A percentile compares a stretch with the other conserved stretches of the same genome.
Conservation (phyloP, 768 basidiomycete genomes). For the Hydnum rufescens region DNA sequence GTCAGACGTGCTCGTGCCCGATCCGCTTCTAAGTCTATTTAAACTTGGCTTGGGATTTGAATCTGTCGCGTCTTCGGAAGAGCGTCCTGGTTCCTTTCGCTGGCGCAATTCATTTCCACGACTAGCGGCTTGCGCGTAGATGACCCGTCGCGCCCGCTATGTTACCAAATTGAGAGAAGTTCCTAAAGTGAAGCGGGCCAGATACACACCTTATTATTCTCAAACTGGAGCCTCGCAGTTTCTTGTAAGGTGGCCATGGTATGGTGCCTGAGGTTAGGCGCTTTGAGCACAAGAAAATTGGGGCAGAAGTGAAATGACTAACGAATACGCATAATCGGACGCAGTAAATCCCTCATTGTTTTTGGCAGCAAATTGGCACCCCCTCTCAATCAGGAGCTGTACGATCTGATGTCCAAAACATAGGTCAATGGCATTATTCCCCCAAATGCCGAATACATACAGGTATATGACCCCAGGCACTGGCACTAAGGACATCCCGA, state of each 20-base stretch:
- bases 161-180: neutral
- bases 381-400: constrained; percentile 71
- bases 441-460: constrained; percentile 25
- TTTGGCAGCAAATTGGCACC: constrained; percentile 61
- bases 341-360: constrained; percentile 88
- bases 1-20: neutral
- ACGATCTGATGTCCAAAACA: constrained; percentile 43
- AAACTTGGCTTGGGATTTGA: constrained; percentile 4
- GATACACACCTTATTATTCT: constrained; percentile 35
- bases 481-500: constrained; percentile 42
- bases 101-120: constrained; percentile 35
- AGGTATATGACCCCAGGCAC: constrained; percentile 69
- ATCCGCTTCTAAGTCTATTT: constrained; percentile 3
- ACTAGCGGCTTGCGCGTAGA: constrained; percentile 54
- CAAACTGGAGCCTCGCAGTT: constrained; percentile 57
- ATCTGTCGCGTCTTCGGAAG: constrained; percentile 17
- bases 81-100: constrained; percentile 17
- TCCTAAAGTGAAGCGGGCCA: neutral
- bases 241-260: constrained; percentile 65
- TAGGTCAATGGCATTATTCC: constrained; percentile 6
- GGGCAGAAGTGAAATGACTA: neutral
- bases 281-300: neutral
- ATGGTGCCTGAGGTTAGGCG: constrained; percentile 29
- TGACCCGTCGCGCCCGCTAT: constrained; percentile 39
- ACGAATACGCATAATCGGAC: constrained; percentile 86